These are phyloP conservation scores for Wickerhamomyces subpelliculosus DNA, from an alignment of 805 yeast genomes.

Conservation along the genomic window DNA sequence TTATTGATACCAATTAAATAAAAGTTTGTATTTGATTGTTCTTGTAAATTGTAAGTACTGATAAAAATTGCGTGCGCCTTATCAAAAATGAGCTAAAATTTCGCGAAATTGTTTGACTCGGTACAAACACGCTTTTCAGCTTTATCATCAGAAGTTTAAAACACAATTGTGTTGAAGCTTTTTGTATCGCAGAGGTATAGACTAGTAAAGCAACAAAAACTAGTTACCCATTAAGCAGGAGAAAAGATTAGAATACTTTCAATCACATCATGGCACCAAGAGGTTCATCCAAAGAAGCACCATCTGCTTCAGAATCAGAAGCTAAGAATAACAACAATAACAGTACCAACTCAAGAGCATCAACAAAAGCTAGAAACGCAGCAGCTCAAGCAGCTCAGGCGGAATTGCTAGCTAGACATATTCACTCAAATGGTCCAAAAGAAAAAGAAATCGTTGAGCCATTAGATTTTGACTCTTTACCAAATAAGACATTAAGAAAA, in stretches of 20 bases:
- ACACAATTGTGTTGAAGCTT: no score
- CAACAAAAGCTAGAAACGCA: conserved; percentile 54
- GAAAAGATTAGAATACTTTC: not conserved
- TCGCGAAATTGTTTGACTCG: no score
- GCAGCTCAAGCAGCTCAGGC: conserved; percentile 65
- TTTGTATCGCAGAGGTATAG: no score
- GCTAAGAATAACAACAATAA: conserved; percentile 3
- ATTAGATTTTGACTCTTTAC: conserved; percentile 60
- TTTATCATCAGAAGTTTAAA: no score
- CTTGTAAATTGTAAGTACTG: no score
- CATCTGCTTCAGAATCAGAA: conserved; percentile 20
- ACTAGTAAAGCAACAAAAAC: no score
- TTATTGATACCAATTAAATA: no score
- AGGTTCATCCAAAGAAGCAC: conserved; percentile 15
- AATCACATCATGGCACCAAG: conserved; percentile 19
- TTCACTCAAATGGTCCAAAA: conserved; percentile 67
- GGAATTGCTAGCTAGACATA: conserved; percentile 58
- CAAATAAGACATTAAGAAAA: conserved; percentile 56
- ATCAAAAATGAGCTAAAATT: no score
- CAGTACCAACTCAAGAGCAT: conserved; percentile 29
- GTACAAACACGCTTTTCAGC: no score
- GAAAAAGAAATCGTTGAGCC: conserved; percentile 47
- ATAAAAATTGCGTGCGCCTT: no score
- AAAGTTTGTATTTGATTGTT: no score
- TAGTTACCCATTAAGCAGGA: not conserved